Evolutionary conservation across 345 rosid species (phyloP), one percentile per base, ranked within the genome.

Genomic region (Salix suchowensis): DNA sequence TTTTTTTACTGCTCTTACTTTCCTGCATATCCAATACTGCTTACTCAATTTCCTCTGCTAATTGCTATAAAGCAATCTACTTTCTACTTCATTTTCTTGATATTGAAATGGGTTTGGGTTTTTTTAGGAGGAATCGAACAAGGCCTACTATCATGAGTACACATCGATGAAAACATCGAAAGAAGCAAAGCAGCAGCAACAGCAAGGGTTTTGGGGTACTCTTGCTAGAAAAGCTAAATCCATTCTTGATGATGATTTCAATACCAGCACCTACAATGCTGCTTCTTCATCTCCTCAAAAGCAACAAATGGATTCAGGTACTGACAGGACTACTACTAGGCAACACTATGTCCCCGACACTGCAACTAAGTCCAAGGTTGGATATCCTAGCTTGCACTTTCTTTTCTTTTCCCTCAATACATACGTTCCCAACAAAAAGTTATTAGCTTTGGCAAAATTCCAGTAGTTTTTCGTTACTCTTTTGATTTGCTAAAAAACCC

Each of bases 161-260:
- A 80, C 86, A 6, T 87, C 95, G 2, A 77, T 70, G 76, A 75
- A 67, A 10, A 60, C 69, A 65, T 65, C 87, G 44, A 84, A 84
- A 44, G 92, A 90, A 80, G 81, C 88, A 21, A 91, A 91, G 74
- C 52, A 46, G 16, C 48, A 40, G 44, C 62, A 55, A 6, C 62
- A 55, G 28, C 88, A 84, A 76, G 74, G 77, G 46, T 77, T 74
- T 67, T 67, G 79, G 75, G 80, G 82, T 77, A n/a, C 74, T 58
- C 48, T 78, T 78, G 76, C 77, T 50, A 71, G 76, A 58, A 73
- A 85, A 75, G 81, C 81, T 70, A 76, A 83, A 79, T 79, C 78
- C 14, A 40, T 76, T 74, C 42, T 83, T 11, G 84, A 82, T 42
- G 84, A 74, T 30, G 80, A 52, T 65, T 72, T n/a, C 46, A 26